These are phyloP conservation scores for Trichosporon asahii DNA, from an alignment of 1,284 basidiomycete species.

Conservation along the genomic window DNA sequence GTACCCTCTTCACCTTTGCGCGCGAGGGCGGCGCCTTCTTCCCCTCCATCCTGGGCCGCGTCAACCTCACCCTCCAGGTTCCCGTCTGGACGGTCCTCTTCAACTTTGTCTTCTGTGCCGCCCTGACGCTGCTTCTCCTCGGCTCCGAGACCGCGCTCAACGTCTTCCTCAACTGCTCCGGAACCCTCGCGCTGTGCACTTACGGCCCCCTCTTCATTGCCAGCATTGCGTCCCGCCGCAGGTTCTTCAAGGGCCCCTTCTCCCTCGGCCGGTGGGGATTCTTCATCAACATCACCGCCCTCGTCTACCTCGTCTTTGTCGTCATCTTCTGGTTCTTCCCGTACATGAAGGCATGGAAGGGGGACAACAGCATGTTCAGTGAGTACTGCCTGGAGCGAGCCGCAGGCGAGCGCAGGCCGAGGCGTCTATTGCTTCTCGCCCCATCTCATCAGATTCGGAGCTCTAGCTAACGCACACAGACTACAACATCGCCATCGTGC, in stretches of 20 bases:
- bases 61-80: constrained; percentile 9
- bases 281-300: neutral
- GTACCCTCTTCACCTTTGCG: constrained; percentile 12
- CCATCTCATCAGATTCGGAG: too few relatives aligned
- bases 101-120: constrained; percentile 10
- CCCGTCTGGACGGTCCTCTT: constrained; percentile 6
- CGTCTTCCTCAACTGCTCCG: constrained; percentile 10
- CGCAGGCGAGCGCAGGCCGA: too few relatives aligned
- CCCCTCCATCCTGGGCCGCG: constrained; percentile 5
- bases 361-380: constrained; percentile 8
- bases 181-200: neutral
- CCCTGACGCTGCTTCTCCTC: constrained; percentile 9
- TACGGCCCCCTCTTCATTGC: constrained; percentile 6
- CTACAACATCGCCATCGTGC: constrained; percentile 17
- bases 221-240: neutral
- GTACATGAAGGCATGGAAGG: neutral
- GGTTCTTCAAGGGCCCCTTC: constrained; percentile 4
- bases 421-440: too few relatives aligned
- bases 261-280: neutral
- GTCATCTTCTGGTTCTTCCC: constrained; percentile 15
- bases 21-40: constrained; percentile 16
- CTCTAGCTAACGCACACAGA: neutral
- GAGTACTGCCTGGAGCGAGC: too few relatives aligned
- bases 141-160: constrained; percentile 14
- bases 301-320: neutral